Conservation (phyloP, 192 early-diverging fungal species). For the Coemansia sp. region DNA sequence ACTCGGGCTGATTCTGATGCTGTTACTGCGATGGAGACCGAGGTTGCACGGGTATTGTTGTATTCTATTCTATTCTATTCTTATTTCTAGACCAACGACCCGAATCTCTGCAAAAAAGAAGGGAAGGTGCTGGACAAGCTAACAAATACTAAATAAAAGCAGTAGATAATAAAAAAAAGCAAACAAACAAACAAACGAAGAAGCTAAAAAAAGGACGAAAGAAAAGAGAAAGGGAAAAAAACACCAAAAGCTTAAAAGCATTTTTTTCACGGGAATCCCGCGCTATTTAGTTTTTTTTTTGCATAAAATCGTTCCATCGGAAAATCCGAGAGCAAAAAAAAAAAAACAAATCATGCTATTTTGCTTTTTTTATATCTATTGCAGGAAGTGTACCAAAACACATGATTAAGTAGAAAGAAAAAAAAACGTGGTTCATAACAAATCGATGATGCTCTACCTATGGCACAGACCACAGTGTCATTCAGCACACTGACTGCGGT, state of each 20-base stretch:
- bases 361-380: background rate
- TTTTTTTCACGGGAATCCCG: too few relatives aligned
- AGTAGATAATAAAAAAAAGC: background rate
- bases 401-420: background rate
- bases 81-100: background rate
- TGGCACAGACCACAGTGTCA: too few relatives aligned
- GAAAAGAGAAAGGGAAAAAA: background rate
- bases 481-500: too few relatives aligned
- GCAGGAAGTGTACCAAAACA: background rate
- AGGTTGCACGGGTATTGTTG: too few relatives aligned
- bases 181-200: slow-evolving; percentile 1
- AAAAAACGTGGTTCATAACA: too few relatives aligned
- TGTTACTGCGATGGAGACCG: too few relatives aligned
- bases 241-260: background rate
- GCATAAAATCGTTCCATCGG: background rate
- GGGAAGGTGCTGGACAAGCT: background rate
- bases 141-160: background rate
- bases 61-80: background rate
- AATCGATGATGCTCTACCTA: too few relatives aligned
- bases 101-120: background rate
- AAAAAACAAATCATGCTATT: slow-evolving; percentile 9
- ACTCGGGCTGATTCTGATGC: too few relatives aligned
- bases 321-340: slow-evolving; percentile 1
- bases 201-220: background rate
- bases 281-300: background rate